Base-by-base conservation (phyloP, 257 asterid species). In the Salvia hispanica region DNA sequence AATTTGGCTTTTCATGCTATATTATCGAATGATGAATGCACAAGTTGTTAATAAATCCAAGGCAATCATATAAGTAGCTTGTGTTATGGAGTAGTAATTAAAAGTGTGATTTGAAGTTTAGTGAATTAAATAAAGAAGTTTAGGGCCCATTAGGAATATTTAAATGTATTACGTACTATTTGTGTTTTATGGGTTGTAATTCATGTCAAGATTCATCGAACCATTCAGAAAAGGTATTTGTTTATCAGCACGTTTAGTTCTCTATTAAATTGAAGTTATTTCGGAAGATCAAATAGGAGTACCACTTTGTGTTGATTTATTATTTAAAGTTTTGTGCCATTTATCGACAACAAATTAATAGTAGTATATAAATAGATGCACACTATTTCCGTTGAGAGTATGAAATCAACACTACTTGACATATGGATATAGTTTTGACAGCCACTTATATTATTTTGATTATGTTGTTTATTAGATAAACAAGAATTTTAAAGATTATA, bases 171-270 rank as follows among this genome's bases (percentile, higher is more conserved):
- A n/a, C n/a, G n/a, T n/a, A 52, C 0, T 52, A 4, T 14, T 15
- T 50, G 10, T 3, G 36, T n/a, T 28, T 14, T 3, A 14, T 55
- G n/a, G 52, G n/a, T 58, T 58, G 4, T 65, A 53, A 58, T 28
- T 50, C 9, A 52, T 56, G 40, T 37, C 15, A 47, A 50, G 72
- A 66, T 73, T 58, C 77, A 55, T 50, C 58, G 72, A 53, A 72
- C 61, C 71, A 12, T 53, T 45, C 13, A 1, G 8, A 5, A 6
- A 39, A 39, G 31, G 34, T 52, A 15, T 50, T 25, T 21, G n/a
- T 25, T 53, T 9, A 53, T 53, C 34, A 10, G n/a, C 58, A 52
- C 33, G 58, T 28, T 46, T 46, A 6, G 10, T n/a, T 42, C 21
- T 62, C 11, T 62, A 21, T 21, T 50, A 0, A 15, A 21, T 0